Evolutionary conservation across 2,329 filamentous ascomycete genomes (phyloP).

Genomic region (Claviceps quebecensis): DNA sequence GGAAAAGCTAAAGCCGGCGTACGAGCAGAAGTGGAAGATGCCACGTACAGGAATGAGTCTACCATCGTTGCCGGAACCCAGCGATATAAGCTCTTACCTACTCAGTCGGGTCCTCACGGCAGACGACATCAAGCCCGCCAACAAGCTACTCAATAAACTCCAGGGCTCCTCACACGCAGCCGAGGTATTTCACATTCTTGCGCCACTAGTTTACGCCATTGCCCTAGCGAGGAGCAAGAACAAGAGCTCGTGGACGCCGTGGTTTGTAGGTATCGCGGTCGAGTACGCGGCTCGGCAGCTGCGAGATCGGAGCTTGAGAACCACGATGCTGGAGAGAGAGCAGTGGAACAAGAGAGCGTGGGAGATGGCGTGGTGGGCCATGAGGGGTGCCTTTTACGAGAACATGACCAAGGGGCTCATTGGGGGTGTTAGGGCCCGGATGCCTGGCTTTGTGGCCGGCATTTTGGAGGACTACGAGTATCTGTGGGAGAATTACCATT

Average conservation of each 20-base stretch:
- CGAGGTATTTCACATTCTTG: conserved; percentile 81
- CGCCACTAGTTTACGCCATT: conserved; percentile 75
- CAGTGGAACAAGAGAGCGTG: conserved; percentile 80
- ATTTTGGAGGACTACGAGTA: conserved; percentile 95
- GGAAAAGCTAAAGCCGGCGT: conserved; percentile 16
- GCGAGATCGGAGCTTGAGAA: conserved; percentile 56
- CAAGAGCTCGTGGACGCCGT: conserved; percentile 78
- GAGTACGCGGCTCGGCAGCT: conserved; percentile 86
- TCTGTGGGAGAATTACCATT: conserved; percentile 97
- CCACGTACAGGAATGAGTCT: conserved; percentile 81
- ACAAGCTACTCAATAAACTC: conserved; percentile 69
- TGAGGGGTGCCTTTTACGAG: conserved; percentile 96
- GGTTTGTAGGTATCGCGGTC: conserved; percentile 72
- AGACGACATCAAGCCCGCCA: conserved; percentile 90
- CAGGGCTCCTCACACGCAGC: conserved; percentile 62
- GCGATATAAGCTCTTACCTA: conserved; percentile 77
- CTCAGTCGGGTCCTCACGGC: conserved; percentile 82
- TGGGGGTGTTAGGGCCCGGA: conserved; percentile 55
- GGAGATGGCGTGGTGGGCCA: conserved; percentile 88
- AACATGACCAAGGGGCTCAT: conserved; percentile 70
- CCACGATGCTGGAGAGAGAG: conserved; percentile 77
- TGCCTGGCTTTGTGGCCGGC: conserved; percentile 69
- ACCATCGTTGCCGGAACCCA: conserved; percentile 65
- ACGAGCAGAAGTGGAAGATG: conserved; percentile 67
- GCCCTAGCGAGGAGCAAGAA: conserved; percentile 60